These are phyloP conservation scores for Entomortierella beljakovae DNA, from an alignment of 192 early-diverging fungal species.

Conservation along the genomic window DNA sequence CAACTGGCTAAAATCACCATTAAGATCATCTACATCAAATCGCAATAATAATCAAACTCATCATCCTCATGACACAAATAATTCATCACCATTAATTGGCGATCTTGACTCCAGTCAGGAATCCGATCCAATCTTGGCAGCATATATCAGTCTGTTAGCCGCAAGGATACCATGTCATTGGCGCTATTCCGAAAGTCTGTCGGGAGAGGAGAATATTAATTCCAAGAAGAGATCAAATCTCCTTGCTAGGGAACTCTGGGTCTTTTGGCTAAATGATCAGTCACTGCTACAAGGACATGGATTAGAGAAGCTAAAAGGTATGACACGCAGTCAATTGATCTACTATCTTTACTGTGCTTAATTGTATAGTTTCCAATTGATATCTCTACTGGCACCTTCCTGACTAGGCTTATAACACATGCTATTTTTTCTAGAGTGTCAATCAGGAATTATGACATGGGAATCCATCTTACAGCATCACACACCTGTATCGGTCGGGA, in stretches of 20 bases:
- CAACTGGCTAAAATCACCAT: conserved; percentile 5
- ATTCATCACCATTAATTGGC: background rate
- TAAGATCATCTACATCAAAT: conserved; percentile 17
- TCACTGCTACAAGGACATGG: conserved; percentile 39
- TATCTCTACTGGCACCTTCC: background rate
- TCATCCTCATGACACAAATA: background rate
- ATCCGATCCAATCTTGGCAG: conserved; percentile 34
- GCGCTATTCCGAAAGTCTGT: conserved; percentile 17
- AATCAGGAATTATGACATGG: conserved; percentile 45
- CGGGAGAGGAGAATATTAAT: background rate
- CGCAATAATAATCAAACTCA: background rate
- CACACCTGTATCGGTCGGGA: conserved; percentile 12
- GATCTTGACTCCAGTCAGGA: conserved; percentile 6
- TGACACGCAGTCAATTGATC: no score
- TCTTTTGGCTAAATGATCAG: conserved; percentile 47
- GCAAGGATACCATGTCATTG: conserved; percentile 49
- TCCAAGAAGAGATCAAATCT: conserved; percentile 5
- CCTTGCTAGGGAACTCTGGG: conserved; percentile 37
- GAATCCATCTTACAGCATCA: conserved; percentile 31
- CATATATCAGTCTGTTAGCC: conserved; percentile 32
- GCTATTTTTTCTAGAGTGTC: conserved; percentile 16
- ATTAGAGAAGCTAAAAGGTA: conserved; percentile 38
- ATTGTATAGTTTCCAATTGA: no score
- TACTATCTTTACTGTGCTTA: no score
- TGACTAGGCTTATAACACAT: background rate